Base-by-base conservation (phyloP, 106 monocot genomes). In the Apostasia ramifera region DNA sequence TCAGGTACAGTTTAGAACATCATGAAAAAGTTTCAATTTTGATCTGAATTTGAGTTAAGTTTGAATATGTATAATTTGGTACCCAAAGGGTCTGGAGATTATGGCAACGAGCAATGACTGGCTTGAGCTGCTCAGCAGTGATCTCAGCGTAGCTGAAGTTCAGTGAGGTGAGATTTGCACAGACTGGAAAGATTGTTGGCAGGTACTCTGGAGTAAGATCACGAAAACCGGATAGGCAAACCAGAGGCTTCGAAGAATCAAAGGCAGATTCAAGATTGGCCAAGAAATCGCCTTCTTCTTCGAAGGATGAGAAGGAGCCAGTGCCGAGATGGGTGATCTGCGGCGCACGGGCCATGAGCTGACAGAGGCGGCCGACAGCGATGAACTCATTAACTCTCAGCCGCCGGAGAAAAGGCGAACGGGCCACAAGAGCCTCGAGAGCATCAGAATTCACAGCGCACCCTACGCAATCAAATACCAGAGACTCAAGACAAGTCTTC, bases 321-420 rank as follows among this genome's bases (percentile, higher is more conserved):
- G 91, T 92, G 8, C 88, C 91, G 2, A 92, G 82, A 54, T 92
- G 77, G 6, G 85, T 82, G 70, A 92, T 77, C 70, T 81, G 84
- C 2, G 91, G 91, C 7, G 91, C 91, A 37, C 75, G 64, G 6
- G 68, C 77, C 87, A 92, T 85, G 64, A 92, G 85, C 1, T 80
- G 77, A 41, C 67, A 72, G 9, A 92, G 82, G 70, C 85, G 87
- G 50, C 63, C 63, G 3, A 85, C 26, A 1, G 78, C 53, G 11
- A 92, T 76, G 14, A 75, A 62, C 63, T 80, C 68, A 57, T 77
- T 80, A 49, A 84, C 77, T 44, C 60, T 71, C 69, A 84, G 57
- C 47, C 68, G 65, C 52, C 61, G 75, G 49, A 79, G 71, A 41
- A 12, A 40, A 3, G 79, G 72, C 3, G 79, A 83, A 2, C 83